Base-by-base conservation (phyloP, 169 alveolate species). In the Plasmodium coatneyi region DNA sequence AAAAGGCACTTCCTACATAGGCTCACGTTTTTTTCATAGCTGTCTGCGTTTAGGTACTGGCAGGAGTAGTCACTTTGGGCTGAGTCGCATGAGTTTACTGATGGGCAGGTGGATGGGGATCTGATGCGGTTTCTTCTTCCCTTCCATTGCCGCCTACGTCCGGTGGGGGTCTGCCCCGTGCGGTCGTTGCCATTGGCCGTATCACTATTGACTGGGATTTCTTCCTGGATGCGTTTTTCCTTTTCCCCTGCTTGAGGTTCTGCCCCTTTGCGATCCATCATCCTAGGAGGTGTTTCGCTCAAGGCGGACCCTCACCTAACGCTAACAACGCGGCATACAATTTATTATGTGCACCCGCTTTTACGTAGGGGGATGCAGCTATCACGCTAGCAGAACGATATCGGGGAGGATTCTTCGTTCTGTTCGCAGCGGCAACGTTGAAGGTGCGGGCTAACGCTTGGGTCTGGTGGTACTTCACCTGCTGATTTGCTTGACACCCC, bases 1-100 rank as follows among this genome's bases (percentile, higher is more conserved):
- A 87, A 87, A 5, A 87, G 49, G 60, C 93, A 87, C 71, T 87
- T 87, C 32, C 22, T 87, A 36, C 93, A 87, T 9, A 87, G 79
- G 10, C 39, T 78, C 56, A 87, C 52, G 70, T 87, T 79, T 76
- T 87, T 76, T 66, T 14, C n/a, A 49, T 78, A 87, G 12, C 82
- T 25, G 19, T 87, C 82, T 1, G 71, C 5, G 49, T 87, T 79
- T 34, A 78, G 43, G 71, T 87, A 79, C 5, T 60, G 80, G 36
- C 82, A 54, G 9, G 81, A 87, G 54, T 87, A 52, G 19, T 54
- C 32, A 39, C 76, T 39, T 6, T 66, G 78, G 25, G 25, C 54
- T 39, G 82, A 87, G 16, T 87, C 89, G 25, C 89, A 87, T 12
- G 74, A 78, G 34, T 78, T 87, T 14, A 41, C 34, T 56, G 87